A percentile compares a stretch with the other conserved stretches of the same genome.
These are phyloP conservation scores for Aspergillus arachidicola DNA, from an alignment of 2,329 filamentous ascomycete species.

Conservation along the genomic window DNA sequence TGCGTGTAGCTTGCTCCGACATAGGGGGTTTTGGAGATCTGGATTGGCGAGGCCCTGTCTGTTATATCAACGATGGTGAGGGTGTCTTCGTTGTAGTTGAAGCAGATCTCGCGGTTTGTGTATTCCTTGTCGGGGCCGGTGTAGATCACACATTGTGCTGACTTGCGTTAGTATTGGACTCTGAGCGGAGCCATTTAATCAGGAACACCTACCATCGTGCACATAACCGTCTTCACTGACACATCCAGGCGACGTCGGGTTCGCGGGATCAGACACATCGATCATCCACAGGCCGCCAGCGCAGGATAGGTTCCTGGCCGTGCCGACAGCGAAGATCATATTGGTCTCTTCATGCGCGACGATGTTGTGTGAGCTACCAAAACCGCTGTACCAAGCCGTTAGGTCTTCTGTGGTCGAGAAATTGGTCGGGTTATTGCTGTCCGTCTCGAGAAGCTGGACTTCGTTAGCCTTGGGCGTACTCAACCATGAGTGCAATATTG, in stretches of 20 bases:
- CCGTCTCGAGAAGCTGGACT: constrained; percentile 3
- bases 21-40: constrained; percentile 24
- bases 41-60: constrained; percentile 15
- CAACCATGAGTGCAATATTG: too few relatives aligned
- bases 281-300: constrained; percentile 23
- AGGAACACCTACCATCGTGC: constrained; percentile 16
- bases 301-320: constrained; percentile 15
- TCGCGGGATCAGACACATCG: constrained; percentile 21
- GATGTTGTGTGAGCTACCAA: constrained; percentile 25
- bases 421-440: constrained; percentile 8
- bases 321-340: constrained; percentile 23
- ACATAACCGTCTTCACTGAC: constrained; percentile 23
- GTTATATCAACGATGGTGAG: constrained; percentile 24
- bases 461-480: neutral
- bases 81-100: constrained; percentile 25
- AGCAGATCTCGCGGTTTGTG: constrained; percentile 20
- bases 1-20: constrained; percentile 22
- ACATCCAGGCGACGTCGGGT: constrained; percentile 20
- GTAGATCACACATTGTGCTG: constrained; percentile 25
- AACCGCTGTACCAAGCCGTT: constrained; percentile 20
- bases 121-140: constrained; percentile 18
- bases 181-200: neutral
- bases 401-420: constrained; percentile 16
- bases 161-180: neutral
- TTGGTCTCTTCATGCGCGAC: constrained; percentile 21